phyloP scores from a whole-genome alignment of 208 protist genomes.

The Crithidia sp. region DNA sequence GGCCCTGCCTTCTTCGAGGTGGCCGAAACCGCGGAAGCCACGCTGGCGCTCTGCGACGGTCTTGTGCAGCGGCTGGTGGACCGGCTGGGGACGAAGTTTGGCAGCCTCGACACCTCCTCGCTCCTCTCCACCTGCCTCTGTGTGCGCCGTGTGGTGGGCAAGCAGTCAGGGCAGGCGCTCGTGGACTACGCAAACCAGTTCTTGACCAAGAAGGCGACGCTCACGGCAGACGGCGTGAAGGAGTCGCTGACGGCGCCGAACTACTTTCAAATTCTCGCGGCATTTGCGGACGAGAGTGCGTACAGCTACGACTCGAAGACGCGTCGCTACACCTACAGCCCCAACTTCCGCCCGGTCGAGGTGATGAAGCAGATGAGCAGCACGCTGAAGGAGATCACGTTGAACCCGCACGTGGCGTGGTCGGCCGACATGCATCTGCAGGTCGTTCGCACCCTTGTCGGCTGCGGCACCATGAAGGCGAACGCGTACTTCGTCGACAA shows the following conservation, averaged over 20 bases:
- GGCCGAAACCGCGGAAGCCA: constrained; percentile 38
- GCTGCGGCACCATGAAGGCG: constrained; percentile 89
- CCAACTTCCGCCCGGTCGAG: constrained; percentile 54
- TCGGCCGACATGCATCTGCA: constrained; percentile 89
- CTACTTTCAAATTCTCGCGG: constrained; percentile 79
- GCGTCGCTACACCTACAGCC: constrained; percentile 54
- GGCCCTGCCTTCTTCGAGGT: constrained; percentile 28
- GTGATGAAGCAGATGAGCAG: constrained; percentile 52
- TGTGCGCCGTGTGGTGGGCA: constrained; percentile 69
- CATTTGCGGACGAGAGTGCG: constrained; percentile 80
- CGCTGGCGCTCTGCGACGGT: constrained; percentile 55
- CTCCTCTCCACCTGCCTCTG: constrained; percentile 69
- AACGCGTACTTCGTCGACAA: constrained; percentile 92
- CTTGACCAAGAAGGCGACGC: constrained; percentile 48
- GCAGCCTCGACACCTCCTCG: constrained; percentile 56
- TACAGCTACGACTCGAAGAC: constrained; percentile 51
- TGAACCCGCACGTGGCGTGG: constrained; percentile 80
- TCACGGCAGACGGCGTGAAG: constrained; percentile 31
- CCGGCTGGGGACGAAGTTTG: constrained; percentile 39
- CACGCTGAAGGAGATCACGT: constrained; percentile 69
- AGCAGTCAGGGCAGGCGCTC: constrained; percentile 54
- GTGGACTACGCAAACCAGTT: constrained; percentile 62
- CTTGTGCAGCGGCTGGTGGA: constrained; percentile 62
- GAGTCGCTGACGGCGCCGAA: constrained; percentile 73
- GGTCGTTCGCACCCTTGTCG: constrained; percentile 76